Evolutionary conservation across 148 eudicot species (phyloP), one percentile per base, ranked within the genome.

Genomic region (Vaccinium corymbosum): DNA sequence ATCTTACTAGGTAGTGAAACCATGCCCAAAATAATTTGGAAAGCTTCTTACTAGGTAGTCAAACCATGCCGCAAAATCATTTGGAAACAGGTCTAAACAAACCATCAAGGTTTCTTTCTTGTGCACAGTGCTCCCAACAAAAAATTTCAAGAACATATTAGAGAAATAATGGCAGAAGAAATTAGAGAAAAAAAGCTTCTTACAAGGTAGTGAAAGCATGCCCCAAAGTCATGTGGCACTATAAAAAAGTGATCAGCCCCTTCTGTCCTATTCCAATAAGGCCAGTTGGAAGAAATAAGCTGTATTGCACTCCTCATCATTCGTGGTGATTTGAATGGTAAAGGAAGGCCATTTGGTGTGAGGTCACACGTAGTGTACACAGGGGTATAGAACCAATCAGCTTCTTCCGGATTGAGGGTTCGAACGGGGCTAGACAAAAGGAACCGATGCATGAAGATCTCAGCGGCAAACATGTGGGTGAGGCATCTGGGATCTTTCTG

Each of bases 251-350:
- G 99, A 88, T 97, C 98, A n/a, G 98, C 99, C 87, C 99, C 99
- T 87, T 97, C 98, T 0, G 99, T 94, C 76, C 95, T 89, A 86
- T 97, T 97, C 99, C 99, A 97, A 75, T 97, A 97, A 86, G 99
- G 99, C 99, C 99, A 97, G 85, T 93, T 94, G 46, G 98, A 94
- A 77, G 99, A 92, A 68, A 97, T 94, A 79, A 97, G 98, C 83
- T 97, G 99, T 87, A 97, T 93, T 51, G 99, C 99, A 89, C 99
- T 97, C 84, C 99, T 94, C 99, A 94, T 97, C 99, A 94, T 97
- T 48, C 98, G 91, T 22, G 99, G 99, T 50, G 99, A 97, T 87
- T 97, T 97, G 86, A 97, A 97, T 25, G 99, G 99, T 83, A 97
- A 82, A 38, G 99, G 99, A 56, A 97, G 97, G 62, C 99, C 99